phyloP scores from a whole-genome alignment of 495 filamentous ascomycete species.

The Tuber borchii region DNA sequence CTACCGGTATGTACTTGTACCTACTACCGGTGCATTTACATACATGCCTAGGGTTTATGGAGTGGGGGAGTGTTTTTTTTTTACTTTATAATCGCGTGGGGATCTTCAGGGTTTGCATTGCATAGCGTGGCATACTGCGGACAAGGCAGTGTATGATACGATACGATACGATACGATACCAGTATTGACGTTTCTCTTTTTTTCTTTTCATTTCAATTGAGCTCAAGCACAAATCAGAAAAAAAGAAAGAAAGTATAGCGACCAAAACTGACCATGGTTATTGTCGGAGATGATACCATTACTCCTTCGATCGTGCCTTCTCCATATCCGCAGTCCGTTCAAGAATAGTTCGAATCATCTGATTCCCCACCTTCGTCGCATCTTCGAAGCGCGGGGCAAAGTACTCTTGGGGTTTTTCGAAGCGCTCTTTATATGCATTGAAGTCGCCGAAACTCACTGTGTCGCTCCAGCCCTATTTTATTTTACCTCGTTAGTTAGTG shows the following conservation, averaged over 20 bases:
- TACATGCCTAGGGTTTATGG: neutral
- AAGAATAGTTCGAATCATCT: constrained; percentile 93
- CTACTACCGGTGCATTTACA: neutral
- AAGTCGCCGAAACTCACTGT: constrained; percentile 86
- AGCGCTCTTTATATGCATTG: constrained; percentile 79
- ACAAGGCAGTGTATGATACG: neutral
- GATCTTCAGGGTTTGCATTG: neutral
- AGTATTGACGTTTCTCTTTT: neutral
- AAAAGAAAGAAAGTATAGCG: neutral
- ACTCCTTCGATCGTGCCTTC: constrained; percentile 3
- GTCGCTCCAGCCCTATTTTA: constrained; percentile 74
- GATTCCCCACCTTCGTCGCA: constrained; percentile 77
- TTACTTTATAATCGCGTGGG: neutral
- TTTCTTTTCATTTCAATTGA: neutral
- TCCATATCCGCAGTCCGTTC: constrained; percentile 59
- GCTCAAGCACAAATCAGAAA: neutral
- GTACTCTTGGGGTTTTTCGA: constrained; percentile 79
- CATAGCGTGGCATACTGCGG: neutral
- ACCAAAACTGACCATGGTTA: neutral
- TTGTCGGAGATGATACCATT: neutral
- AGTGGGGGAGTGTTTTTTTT: neutral
- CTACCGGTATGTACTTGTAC: too few relatives aligned
- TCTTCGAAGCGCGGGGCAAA: constrained; percentile 83
- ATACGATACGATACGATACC: neutral
- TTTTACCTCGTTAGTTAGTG: constrained; percentile 1